Conservation (phyloP, 208 protist genomes). For the Naegleria gruberi region DNA sequence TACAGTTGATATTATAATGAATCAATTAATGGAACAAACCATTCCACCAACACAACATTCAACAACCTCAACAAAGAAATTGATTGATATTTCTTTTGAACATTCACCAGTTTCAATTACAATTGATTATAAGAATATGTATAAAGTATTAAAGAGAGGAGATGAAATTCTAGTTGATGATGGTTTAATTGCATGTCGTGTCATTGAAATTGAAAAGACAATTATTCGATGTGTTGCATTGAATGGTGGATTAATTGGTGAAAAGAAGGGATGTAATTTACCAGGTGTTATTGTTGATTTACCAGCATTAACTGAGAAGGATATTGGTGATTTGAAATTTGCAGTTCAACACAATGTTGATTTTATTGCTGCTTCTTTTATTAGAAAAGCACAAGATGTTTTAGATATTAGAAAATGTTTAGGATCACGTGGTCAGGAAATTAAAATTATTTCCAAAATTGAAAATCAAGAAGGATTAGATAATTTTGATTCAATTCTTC, state of each 20-base stretch:
- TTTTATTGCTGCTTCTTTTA: conserved; percentile 97
- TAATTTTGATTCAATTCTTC: conserved; percentile 96
- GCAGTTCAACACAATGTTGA: conserved; percentile 91
- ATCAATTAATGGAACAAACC: too few relatives aligned
- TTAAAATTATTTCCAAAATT: conserved; percentile 97
- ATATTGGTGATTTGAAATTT: conserved; percentile 79
- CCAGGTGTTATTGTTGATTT: conserved; percentile 4
- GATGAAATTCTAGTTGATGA: conserved; percentile 89
- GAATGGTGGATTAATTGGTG: conserved; percentile 28
- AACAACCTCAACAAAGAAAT: conserved; percentile 63
- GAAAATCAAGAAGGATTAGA: conserved; percentile 95
- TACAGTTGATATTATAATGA: too few relatives aligned
- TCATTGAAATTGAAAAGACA: conserved; percentile 49
- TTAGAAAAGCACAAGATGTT: conserved; percentile 85
- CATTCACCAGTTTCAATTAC: conserved; percentile 58
- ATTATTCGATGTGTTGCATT: conserved; percentile 19
- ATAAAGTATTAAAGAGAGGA: conserved; percentile 62
- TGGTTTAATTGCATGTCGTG: conserved; percentile 80
- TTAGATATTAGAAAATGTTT: conserved; percentile 69
- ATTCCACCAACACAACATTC: too few relatives aligned
- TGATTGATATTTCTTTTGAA: not conserved
- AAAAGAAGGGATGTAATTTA: conserved; percentile 20
- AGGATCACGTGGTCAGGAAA: conserved; percentile 21
- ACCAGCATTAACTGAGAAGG: conserved; percentile 78
- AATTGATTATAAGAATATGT: conserved; percentile 78